These are phyloP conservation scores for Pleurotus citrinopileatus DNA, from an alignment of 768 basidiomycete species.

Conservation along the genomic window DNA sequence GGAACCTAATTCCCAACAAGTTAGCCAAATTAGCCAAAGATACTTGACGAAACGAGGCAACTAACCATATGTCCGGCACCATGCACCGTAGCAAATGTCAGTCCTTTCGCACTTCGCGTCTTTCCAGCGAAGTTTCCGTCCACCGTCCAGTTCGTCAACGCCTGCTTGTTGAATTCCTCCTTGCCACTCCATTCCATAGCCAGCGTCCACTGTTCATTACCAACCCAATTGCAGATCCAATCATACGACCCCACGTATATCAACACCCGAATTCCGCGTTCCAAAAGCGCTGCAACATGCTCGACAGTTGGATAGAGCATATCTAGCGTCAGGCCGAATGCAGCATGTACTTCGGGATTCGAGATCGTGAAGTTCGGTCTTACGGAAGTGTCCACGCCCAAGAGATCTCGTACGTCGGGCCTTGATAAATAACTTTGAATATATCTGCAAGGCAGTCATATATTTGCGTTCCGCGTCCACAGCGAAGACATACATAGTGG, in stretches of 20 bases:
- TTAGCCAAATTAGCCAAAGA: background rate
- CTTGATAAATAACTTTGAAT: conserved; percentile 63
- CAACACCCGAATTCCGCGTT: conserved; percentile 54
- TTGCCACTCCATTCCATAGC: conserved; percentile 44
- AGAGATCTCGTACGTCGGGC: conserved; percentile 43
- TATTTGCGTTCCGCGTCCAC: too few species aligned
- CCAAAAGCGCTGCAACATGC: conserved; percentile 53
- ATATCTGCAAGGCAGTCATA: conserved; percentile 29
- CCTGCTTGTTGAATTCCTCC: conserved; percentile 32
- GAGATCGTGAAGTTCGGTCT: conserved; percentile 31
- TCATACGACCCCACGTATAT: conserved; percentile 57
- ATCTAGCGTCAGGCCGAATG: conserved; percentile 43
- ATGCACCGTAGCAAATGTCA: conserved; percentile 64
- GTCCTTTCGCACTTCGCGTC: conserved; percentile 37
- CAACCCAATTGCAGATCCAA: conserved; percentile 59
- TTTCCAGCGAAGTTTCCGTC: conserved; percentile 40
- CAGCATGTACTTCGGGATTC: conserved; percentile 34
- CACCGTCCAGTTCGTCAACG: conserved; percentile 58
- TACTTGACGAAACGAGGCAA: conserved; percentile 6
- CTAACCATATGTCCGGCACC: conserved; percentile 73
- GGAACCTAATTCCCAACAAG: conserved; percentile 39
- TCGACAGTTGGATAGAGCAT: conserved; percentile 33
- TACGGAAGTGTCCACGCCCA: conserved; percentile 60
- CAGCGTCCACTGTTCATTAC: conserved; percentile 38
- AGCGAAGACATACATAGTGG: conserved; percentile 32